Evolutionary conservation across 305 asterid genomes (phyloP).

Genomic region (Plantago lanceolata): DNA sequence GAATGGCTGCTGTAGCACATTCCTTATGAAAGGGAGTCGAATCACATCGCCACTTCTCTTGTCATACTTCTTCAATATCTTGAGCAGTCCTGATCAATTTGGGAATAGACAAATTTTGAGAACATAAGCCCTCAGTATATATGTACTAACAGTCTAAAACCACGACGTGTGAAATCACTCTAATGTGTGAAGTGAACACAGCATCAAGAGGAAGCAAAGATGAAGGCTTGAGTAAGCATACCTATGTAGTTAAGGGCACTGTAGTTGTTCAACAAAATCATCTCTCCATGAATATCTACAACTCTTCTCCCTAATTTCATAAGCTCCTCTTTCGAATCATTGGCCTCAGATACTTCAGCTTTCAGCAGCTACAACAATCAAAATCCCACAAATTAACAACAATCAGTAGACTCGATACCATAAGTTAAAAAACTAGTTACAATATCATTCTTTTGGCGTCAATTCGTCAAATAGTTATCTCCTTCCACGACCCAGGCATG

Average conservation of each 20-base stretch:
- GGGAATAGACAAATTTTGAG: neutral
- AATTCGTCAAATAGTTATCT: neutral
- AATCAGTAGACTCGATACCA: neutral
- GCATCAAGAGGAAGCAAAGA: neutral
- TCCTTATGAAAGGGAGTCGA: slow-evolving; percentile 61
- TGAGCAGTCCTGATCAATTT: slow-evolving; percentile 37
- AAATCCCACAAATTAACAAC: slow-evolving; percentile 5
- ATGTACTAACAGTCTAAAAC: neutral
- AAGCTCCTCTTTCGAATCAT: slow-evolving; percentile 41
- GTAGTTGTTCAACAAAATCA: slow-evolving; percentile 74
- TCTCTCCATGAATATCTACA: slow-evolving; percentile 85
- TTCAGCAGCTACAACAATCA: slow-evolving; percentile 45
- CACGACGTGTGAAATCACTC: neutral
- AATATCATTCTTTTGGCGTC: neutral
- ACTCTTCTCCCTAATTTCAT: slow-evolving; percentile 54
- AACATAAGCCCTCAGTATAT: neutral
- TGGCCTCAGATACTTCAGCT: slow-evolving; percentile 46
- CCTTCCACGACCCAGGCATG: neutral
- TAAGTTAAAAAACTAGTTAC: neutral
- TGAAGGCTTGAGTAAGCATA: slow-evolving; percentile 14
- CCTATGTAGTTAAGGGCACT: slow-evolving; percentile 92
- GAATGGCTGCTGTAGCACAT: slow-evolving; percentile 67
- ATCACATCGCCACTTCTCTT: slow-evolving; percentile 65
- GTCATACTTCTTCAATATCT: slow-evolving; percentile 77
- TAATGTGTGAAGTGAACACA: no score